phyloP scores from a whole-genome alignment of 345 rosid species.

The Hevea brasiliensis region DNA sequence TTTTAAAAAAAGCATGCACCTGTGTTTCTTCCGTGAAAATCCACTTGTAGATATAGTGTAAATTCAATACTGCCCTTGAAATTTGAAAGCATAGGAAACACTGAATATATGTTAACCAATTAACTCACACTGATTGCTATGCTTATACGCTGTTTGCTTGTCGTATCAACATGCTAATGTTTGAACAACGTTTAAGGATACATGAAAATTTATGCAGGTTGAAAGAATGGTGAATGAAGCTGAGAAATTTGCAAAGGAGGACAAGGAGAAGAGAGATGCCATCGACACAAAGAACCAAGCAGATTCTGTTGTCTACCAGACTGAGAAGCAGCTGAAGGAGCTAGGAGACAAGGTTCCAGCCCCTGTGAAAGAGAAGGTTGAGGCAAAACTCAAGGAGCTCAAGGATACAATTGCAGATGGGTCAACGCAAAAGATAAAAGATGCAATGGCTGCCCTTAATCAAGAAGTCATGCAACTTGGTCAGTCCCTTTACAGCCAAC shows the following conservation, averaged over 20 bases:
- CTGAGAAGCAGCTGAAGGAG: conserved; percentile 94
- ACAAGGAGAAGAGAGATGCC: conserved; percentile 92
- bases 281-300: conserved; percentile 99
- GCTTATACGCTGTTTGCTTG: not conserved
- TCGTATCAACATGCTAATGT: no score
- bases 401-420: conserved; percentile 71
- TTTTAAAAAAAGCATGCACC: not conserved
- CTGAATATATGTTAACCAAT: not conserved
- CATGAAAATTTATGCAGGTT: conserved; percentile 47
- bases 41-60: not conserved
- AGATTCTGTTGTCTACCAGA: conserved; percentile 84
- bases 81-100: not conserved
- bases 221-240: conserved; percentile 88
- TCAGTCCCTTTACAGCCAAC: conserved; percentile 86
- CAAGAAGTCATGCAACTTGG: conserved; percentile 97
- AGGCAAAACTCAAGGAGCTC: conserved; percentile 78
- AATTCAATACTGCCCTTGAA: not conserved
- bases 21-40: not conserved
- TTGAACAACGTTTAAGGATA: not conserved
- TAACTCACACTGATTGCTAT: not conserved
- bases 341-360: conserved; percentile 88
- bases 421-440: conserved; percentile 74
- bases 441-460: conserved; percentile 80
- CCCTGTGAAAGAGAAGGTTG: conserved; percentile 85
- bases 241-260: conserved; percentile 81